A percentile compares a stretch with the other conserved stretches of the same genome.
Evolutionary conservation across 2,329 filamentous ascomycete genomes (phyloP).

Genomic region (Arthrobotrys musiformis): DNA sequence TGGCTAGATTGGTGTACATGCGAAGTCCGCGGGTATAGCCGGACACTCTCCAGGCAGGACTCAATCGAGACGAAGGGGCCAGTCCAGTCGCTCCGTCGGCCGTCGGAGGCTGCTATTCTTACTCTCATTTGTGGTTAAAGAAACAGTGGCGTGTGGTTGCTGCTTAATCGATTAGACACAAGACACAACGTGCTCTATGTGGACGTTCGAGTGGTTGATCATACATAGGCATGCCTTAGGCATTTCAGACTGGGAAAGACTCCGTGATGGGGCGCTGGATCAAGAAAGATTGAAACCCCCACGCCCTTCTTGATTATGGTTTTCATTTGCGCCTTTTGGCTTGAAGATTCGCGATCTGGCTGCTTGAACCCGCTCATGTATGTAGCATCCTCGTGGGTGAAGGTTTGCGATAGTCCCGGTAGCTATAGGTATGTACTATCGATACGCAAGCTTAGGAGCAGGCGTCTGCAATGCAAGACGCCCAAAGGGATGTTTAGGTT

Average conservation of each 20-base stretch:
- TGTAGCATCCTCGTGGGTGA: conserved; percentile 18
- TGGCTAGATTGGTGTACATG: conserved; percentile 9
- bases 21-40: conserved; percentile 19
- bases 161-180: conserved; percentile 20
- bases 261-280: conserved; percentile 46
- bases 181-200: conserved; percentile 1
- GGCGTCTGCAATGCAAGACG: conserved; percentile 22
- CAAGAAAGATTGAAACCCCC: conserved; percentile 6
- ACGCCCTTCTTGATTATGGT: neutral
- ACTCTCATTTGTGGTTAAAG: conserved; percentile 18
- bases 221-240: neutral
- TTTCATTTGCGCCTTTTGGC: neutral
- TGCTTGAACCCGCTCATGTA: conserved; percentile 1
- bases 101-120: conserved; percentile 10
- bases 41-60: neutral
- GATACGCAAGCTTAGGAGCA: conserved; percentile 28
- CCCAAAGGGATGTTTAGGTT: neutral
- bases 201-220: conserved; percentile 14
- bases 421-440: conserved; percentile 7
- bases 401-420: conserved; percentile 13
- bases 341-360: conserved; percentile 15
- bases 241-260: too few species aligned
- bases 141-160: conserved; percentile 28
- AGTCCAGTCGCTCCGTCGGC: conserved; percentile 44
- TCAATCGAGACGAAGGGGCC: conserved; percentile 2